These are phyloP conservation scores for Glaciozyma antarctica DNA, from an alignment of 768 basidiomycete genomes.

Conservation along the genomic window DNA sequence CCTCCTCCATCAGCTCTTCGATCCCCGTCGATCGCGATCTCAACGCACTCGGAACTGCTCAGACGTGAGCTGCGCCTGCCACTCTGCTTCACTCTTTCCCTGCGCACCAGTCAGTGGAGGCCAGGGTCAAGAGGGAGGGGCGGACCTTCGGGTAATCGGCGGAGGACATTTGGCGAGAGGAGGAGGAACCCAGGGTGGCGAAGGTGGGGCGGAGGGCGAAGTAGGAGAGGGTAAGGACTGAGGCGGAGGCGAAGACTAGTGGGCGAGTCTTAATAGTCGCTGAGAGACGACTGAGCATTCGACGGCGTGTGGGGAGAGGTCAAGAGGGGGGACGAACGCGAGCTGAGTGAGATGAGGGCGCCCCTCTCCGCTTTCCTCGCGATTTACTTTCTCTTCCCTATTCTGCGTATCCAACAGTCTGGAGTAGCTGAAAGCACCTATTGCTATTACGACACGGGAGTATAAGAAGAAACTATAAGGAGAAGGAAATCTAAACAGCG, in stretches of 20 bases:
- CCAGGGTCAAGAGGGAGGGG: too few species aligned
- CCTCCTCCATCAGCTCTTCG: not conserved
- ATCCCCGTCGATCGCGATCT: not conserved
- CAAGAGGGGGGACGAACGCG: not conserved
- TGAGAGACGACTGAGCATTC: slow-evolving; percentile 9
- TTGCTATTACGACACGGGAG: too few species aligned
- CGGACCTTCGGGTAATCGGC: not conserved
- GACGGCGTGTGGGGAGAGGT: not conserved
- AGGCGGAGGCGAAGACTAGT: not conserved
- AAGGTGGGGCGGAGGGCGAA: not conserved
- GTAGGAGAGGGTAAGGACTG: not conserved
- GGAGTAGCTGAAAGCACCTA: too few species aligned
- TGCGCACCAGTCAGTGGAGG: not conserved
- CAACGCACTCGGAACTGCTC: slow-evolving; percentile 32
- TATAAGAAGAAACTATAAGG: too few species aligned
- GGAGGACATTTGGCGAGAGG: not conserved
- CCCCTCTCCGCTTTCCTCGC: too few species aligned
- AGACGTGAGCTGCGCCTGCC: slow-evolving; percentile 23
- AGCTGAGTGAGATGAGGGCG: too few species aligned
- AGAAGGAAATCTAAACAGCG: too few species aligned
- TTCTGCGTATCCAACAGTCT: too few species aligned
- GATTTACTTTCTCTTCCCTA: too few species aligned
- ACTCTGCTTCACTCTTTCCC: slow-evolving; percentile 24
- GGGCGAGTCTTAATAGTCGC: not conserved
- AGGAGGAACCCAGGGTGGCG: slow-evolving; percentile 5